These are phyloP conservation scores for Sordariomycetes sp. DNA, from an alignment of 2,329 filamentous ascomycete species.

Conservation along the genomic window DNA sequence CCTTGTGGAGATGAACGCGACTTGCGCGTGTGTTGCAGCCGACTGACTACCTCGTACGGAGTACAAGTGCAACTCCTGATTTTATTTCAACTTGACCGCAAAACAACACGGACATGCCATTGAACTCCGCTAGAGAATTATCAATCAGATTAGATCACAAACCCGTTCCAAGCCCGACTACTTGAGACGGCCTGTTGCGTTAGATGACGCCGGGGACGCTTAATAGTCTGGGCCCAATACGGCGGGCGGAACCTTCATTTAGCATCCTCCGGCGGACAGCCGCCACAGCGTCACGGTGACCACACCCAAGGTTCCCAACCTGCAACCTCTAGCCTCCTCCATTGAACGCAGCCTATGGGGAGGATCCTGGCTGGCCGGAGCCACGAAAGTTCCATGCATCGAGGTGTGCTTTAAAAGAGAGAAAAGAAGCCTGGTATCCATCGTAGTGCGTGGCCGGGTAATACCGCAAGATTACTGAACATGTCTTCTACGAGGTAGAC, in stretches of 20 bases:
- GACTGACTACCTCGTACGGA: too few relatives aligned
- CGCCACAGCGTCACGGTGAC: neutral
- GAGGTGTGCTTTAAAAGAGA: too few relatives aligned
- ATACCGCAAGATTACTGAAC: neutral
- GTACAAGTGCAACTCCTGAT: too few relatives aligned
- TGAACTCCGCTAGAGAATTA: neutral
- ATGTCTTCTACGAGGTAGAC: too few relatives aligned
- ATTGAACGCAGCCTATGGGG: neutral
- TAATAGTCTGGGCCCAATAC: too few relatives aligned
- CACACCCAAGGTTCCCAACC: neutral
- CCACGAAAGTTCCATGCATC: neutral
- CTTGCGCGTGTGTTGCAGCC: too few relatives aligned
- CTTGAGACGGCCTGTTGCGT: too few relatives aligned
- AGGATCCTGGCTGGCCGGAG: neutral
- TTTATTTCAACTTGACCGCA: too few relatives aligned
- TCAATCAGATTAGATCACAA: neutral
- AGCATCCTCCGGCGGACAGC: neutral
- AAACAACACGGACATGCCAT: too few relatives aligned
- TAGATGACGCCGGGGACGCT: too few relatives aligned
- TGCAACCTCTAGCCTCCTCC: neutral
- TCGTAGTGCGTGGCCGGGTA: neutral
- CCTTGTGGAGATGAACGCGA: too few relatives aligned
- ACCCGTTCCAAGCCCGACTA: neutral
- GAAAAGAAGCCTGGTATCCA: neutral
- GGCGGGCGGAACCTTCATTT: too few relatives aligned